Evolutionary conservation across 2,329 filamentous ascomycete species (phyloP), one percentile per base, ranked within the genome.

Genomic region (Clonostachys byssicola): DNA sequence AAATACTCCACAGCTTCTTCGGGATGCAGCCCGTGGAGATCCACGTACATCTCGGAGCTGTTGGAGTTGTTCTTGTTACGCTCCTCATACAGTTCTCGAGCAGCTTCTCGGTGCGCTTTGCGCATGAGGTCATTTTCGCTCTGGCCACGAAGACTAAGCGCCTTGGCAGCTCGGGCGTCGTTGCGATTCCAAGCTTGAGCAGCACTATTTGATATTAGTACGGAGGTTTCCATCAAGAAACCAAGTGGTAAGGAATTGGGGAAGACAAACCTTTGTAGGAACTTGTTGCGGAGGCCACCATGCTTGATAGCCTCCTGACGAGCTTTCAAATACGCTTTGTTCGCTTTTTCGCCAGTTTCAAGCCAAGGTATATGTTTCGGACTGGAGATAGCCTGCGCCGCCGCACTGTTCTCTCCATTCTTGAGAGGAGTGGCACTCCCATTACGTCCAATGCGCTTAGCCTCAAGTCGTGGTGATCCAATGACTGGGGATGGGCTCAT

Each of bases 121-220:
- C 92, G 85, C 94, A 99, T 99, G 36, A 95, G 78, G 56, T 95
- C 90, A 60, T 99, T 97, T 71, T 99, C 94, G 56, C 89, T 94
- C 68, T 97, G 94, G 12, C 94, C 94, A 33, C 94, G 87, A 42
- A 97, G 81, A 59, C 90, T 96, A 44, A 97, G 80, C 34, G 92
- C 92, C 72, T 97, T 97, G 51, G 94, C 94, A 16, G 94, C 92
- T 52, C 94, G 86, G 39, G 94, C 92, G 65, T 99, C 94, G 60
- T 96, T 97, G 49, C 94, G 88, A 64, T 97, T 96, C 92, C 94
- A 99, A 18, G 94, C 94, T 77, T 97, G 92, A 9, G 92, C 92
- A 55, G 94, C 94, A 66, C 92, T 95, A 52, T 40, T 18, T 20
- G 23, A 42, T 40, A 13, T 33, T 36, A 4, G 14, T 45, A 12